Base-by-base conservation (phyloP, 2,329 filamentous ascomycete species). In the Polychaeton citri region DNA sequence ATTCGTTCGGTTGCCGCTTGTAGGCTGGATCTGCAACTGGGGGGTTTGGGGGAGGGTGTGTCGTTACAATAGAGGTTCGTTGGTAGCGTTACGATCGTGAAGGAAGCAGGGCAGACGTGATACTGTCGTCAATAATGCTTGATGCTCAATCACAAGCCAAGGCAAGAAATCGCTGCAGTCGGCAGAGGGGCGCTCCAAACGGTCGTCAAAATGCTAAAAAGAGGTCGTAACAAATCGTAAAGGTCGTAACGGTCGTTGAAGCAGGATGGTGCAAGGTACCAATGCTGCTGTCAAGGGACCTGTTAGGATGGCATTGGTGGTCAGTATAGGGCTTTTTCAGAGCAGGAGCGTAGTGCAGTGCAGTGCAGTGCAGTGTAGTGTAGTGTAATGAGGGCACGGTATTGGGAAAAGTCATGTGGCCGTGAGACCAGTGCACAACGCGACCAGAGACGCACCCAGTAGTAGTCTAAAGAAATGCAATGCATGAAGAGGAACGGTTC, bases 181-280 rank as follows among this genome's bases (percentile, higher is more conserved):
- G 36, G 40, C 42, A 45, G 24, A 28, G 12, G 24, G 15, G 24
- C 12, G 24, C 24, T 15, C 4, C 24, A 28, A 28, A 28, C 24
- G 24, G 24, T 51, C 49, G 51, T 53, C 18, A 42, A 55, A 28
- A 54, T 52, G 52, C 52, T 49, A 40, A 45, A 45, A 39, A 47
- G 12, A 16, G 17, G 38, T 51, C 49, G 50, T 54, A 38, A 52
- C 39, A 33, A 36, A 43, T 51, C 48, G 46, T 54, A 32, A 42
- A 43, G 41, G 48, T 55, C 52, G 51, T 55, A 43, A 54, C 39
- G 48, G 42, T 55, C 52, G 51, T 54, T 42, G 47, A 13, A 36
- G 28, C n/a, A n/a, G n/a, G n/a, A n/a, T n/a, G n/a, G n/a, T n/a
- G n/a, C n/a, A n/a, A n/a, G n/a, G n/a, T n/a, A n/a, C n/a, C n/a